phyloP scores from a whole-genome alignment of 192 early-diverging fungal genomes.

The Podila minutissima region DNA sequence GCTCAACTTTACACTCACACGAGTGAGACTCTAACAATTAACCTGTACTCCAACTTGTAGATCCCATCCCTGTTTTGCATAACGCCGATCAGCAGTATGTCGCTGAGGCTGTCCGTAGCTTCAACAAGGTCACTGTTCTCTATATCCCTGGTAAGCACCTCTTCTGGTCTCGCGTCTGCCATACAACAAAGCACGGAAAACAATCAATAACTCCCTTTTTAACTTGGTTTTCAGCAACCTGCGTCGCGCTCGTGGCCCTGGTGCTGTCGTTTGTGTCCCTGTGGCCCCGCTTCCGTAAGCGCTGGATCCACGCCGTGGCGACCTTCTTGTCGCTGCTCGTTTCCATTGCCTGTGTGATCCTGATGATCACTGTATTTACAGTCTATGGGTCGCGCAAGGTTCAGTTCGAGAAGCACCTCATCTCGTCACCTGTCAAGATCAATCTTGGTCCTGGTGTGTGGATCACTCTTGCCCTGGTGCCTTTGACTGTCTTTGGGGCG shows the following conservation, averaged over 20 bases:
- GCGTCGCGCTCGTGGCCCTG: conserved; percentile 28
- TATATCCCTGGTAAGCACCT: conserved; percentile 27
- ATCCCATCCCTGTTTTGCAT: conserved; percentile 12
- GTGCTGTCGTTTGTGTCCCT: conserved; percentile 21
- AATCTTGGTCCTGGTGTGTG: conserved; percentile 34
- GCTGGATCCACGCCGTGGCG: conserved; percentile 29
- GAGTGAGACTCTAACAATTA: not conserved
- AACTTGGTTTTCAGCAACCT: conserved; percentile 13
- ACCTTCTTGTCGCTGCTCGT: conserved; percentile 23
- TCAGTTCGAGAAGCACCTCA: conserved; percentile 26
- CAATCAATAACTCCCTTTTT: not conserved
- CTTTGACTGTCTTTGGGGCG: conserved; percentile 27
- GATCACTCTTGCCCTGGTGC: conserved; percentile 34
- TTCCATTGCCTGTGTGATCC: conserved; percentile 19
- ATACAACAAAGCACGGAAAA: not conserved
- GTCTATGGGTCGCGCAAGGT: conserved; percentile 27
- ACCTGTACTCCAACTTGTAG: not conserved
- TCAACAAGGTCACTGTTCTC: conserved; percentile 28
- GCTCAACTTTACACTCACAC: not conserved
- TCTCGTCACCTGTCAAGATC: not conserved
- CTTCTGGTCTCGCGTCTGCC: too few species aligned
- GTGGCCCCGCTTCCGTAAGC: conserved; percentile 22
- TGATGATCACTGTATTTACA: conserved; percentile 32
- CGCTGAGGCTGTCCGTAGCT: conserved; percentile 17
- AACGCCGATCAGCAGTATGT: conserved; percentile 28